Conservation (phyloP, 2,329 filamentous ascomycete genomes). For the Clarireedia monteithiana region DNA sequence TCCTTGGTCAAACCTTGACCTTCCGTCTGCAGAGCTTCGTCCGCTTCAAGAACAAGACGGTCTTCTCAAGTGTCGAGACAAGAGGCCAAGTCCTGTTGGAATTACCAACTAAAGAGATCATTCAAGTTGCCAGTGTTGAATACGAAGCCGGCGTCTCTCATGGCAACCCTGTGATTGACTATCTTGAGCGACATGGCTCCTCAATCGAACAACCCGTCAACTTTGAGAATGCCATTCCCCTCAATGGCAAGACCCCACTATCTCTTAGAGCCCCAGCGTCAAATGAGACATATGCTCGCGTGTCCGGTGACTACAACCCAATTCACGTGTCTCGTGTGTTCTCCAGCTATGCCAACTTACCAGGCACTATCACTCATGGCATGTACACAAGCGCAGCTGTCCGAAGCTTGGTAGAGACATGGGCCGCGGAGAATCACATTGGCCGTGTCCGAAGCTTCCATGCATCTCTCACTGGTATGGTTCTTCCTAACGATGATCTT, state of each 20-base stretch:
- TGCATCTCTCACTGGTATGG: slow-evolving; percentile 95
- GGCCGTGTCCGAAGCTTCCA: slow-evolving; percentile 97
- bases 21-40: slow-evolving; percentile 93
- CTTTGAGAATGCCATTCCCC: slow-evolving; percentile 94
- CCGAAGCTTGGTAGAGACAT: slow-evolving; percentile 91
- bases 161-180: slow-evolving; percentile 95
- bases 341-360: slow-evolving; percentile 88
- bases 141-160: slow-evolving; percentile 88
- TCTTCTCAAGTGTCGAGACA: slow-evolving; percentile 89
- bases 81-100: slow-evolving; percentile 88
- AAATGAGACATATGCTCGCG: slow-evolving; percentile 95
- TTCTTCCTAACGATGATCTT: slow-evolving; percentile 90
- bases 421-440: slow-evolving; percentile 98
- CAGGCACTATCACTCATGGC: slow-evolving; percentile 95
- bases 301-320: slow-evolving; percentile 97
- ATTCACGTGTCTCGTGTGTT: slow-evolving; percentile 98
- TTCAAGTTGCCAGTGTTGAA: slow-evolving; percentile 94
- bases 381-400: slow-evolving; percentile 99
- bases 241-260: slow-evolving; percentile 85
- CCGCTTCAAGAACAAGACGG: slow-evolving; percentile 87
- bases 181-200: slow-evolving; percentile 82
- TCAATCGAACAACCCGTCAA: slow-evolving; percentile 93
- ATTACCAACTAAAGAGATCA: slow-evolving; percentile 91
- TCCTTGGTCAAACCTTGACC: slow-evolving; percentile 86
- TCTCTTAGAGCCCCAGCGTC: slow-evolving; percentile 85